Conservation (phyloP, 106 monocot genomes). For the Acorus calamus region DNA sequence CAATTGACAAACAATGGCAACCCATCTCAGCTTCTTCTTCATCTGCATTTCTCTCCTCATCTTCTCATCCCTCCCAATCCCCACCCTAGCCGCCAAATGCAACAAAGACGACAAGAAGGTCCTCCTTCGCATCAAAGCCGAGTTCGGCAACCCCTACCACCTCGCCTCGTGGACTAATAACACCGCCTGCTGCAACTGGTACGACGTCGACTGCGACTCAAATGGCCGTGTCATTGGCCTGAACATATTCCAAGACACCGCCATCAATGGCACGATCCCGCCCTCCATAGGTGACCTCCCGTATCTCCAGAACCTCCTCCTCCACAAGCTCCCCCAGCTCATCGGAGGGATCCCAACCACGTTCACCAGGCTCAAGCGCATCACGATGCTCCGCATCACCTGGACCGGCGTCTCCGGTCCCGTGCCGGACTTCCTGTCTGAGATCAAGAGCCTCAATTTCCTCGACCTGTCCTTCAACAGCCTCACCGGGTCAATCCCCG, state of each 20-base stretch:
- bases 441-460: slow-evolving; percentile 13
- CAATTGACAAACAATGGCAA: too few species aligned
- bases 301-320: slow-evolving; percentile 16
- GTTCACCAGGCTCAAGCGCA: slow-evolving; percentile 19
- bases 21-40: too few species aligned
- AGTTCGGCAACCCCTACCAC: slow-evolving; percentile 19
- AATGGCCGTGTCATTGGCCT: slow-evolving; percentile 35
- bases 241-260: slow-evolving; percentile 13
- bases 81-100: slow-evolving; percentile 15
- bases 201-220: slow-evolving; percentile 28
- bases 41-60: not conserved
- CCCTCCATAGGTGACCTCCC: slow-evolving; percentile 29
- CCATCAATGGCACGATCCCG: slow-evolving; percentile 22
- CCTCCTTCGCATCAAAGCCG: slow-evolving; percentile 30
- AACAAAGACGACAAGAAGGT: slow-evolving; percentile 28
- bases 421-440: slow-evolving; percentile 25
- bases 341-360: slow-evolving; percentile 30
- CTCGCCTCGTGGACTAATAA: slow-evolving; percentile 33
- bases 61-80: not conserved
- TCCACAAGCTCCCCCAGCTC: slow-evolving; percentile 25
- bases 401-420: slow-evolving; percentile 36
- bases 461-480: slow-evolving; percentile 29
- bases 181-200: slow-evolving; percentile 47
- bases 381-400: slow-evolving; percentile 21
- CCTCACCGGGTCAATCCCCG: slow-evolving; percentile 36